Base-by-base conservation (phyloP, 495 filamentous ascomycete genomes). In the Talaromyces proteolyticus region DNA sequence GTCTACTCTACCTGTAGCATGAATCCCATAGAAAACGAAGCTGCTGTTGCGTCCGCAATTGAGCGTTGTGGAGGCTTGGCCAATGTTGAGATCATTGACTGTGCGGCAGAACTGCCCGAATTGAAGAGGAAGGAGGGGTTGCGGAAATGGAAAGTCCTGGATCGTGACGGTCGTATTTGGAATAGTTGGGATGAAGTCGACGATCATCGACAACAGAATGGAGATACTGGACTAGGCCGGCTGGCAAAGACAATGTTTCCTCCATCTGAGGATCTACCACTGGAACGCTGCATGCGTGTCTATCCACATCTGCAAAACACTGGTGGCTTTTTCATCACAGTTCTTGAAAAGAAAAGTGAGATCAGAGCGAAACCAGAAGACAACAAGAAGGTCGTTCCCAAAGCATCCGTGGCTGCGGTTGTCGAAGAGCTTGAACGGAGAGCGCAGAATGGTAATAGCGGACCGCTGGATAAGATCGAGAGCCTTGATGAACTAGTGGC, bases 1-100 rank as follows among this genome's bases (percentile, higher is more conserved):
- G 91, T 97, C 22, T 98, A 97, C 70, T 96, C 91, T 6, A 97
- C 93, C 14, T 98, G 93, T 73, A 94, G 89, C 65, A 87, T 98
- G 86, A 98, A 96, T 66, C 92, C 93, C 0, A 77, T 97, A 19
- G 93, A 98, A 65, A 95, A 98, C 60, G 93, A 98, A 71, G 87
- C 94, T n/a, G 90, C 97, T 18, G 69, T 98, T 50, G 77, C 87
- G 2, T 73, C 69, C 44, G 92, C 94, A 3, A 95, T 97, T 57
- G 87, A 90, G 52, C 80, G 91, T 38, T 97, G 91, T 58, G 93
- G 93, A 52, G 93, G 93, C 7, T 61, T 80, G 2, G 77, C 79
- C 20, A 94, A 92, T 57, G 86, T 97, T 29, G 73, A 81, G 43
- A 82, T 99, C 40, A 60, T 97, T 41, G 88, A 96, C 58, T 91